A percentile compares a stretch with the other conserved stretches of the same genome.
phyloP scores from a whole-genome alignment of 2,329 filamentous ascomycete species.

The Penicillium frequentans region DNA sequence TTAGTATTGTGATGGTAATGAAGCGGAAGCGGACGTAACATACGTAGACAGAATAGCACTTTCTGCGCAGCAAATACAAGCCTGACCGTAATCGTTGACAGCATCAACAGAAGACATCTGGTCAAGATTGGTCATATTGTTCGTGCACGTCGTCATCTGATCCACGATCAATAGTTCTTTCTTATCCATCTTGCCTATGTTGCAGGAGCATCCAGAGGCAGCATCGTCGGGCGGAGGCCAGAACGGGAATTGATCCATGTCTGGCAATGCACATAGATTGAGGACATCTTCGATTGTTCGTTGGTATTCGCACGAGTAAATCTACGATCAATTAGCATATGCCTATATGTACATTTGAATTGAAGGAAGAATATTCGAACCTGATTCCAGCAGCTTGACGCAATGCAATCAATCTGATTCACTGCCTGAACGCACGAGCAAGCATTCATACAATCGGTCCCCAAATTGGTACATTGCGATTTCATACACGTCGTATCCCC shows the following conservation, averaged over 20 bases:
- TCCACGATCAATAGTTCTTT: slow-evolving; percentile 1
- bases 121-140: slow-evolving; percentile 10
- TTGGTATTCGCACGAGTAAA: slow-evolving; percentile 8
- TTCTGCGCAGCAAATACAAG: slow-evolving; percentile 15
- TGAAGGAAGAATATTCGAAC: background rate
- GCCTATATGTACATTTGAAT: no score
- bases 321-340: slow-evolving; percentile 4
- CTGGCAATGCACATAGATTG: background rate
- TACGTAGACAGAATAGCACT: slow-evolving; percentile 19
- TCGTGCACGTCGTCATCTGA: slow-evolving; percentile 2
- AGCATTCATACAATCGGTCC: slow-evolving; percentile 15
- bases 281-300: slow-evolving; percentile 4
- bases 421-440: slow-evolving; percentile 12
- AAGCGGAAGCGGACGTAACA: no score
- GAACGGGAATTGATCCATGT: slow-evolving; percentile 13
- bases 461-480: slow-evolving; percentile 5
- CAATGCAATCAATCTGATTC: slow-evolving; percentile 12
- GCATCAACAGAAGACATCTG: background rate
- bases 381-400: slow-evolving; percentile 19
- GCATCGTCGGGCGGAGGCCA: slow-evolving; percentile 18
- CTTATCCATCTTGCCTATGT: slow-evolving; percentile 7
- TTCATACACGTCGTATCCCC: slow-evolving; percentile 11
- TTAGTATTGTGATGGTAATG: background rate
- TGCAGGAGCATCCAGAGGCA: slow-evolving; percentile 20
- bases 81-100: slow-evolving; percentile 3